Evolutionary conservation across 169 alveolate genomes (phyloP).

Genomic region (Plasmodium malariae): DNA sequence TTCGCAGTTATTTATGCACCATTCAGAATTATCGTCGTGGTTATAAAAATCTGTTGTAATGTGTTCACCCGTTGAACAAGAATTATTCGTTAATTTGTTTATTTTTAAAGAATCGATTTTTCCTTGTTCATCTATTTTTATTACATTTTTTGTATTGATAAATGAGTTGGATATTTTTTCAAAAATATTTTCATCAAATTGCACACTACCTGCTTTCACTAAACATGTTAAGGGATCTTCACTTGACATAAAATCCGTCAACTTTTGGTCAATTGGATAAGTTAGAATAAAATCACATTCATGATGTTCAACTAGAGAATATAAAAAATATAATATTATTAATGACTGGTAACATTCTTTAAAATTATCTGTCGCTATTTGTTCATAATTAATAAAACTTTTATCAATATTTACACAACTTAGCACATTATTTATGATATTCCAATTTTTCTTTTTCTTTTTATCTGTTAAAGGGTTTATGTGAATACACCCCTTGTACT

Average conservation of each 20-base stretch:
- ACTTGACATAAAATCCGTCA: slow-evolving; percentile 79
- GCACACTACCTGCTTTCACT: slow-evolving; percentile 74
- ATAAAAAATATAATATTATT: slow-evolving; percentile 75
- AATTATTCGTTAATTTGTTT: neutral
- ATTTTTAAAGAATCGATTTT: neutral
- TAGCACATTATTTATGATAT: slow-evolving; percentile 47
- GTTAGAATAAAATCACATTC: slow-evolving; percentile 80
- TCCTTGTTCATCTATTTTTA: neutral
- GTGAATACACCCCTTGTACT: slow-evolving; percentile 1
- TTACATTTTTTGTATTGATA: neutral
- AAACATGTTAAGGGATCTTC: slow-evolving; percentile 79
- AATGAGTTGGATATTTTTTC: slow-evolving; percentile 22
- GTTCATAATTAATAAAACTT: slow-evolving; percentile 31
- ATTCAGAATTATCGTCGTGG: neutral
- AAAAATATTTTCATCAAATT: slow-evolving; percentile 31
- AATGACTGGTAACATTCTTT: slow-evolving; percentile 76
- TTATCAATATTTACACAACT: slow-evolving; percentile 55
- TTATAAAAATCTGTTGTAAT: neutral
- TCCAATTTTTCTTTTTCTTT: slow-evolving; percentile 73
- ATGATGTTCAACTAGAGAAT: slow-evolving; percentile 74
- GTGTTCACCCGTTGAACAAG: neutral
- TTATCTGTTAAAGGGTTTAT: neutral
- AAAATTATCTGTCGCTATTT: slow-evolving; percentile 29
- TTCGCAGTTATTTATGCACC: neutral
- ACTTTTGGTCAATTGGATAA: slow-evolving; percentile 49